Percentiles rank a stretch among this genome's conserved stretches.
phyloP scores from a whole-genome alignment of 495 filamentous ascomycete genomes.

The Aspergillus ellipticus region DNA sequence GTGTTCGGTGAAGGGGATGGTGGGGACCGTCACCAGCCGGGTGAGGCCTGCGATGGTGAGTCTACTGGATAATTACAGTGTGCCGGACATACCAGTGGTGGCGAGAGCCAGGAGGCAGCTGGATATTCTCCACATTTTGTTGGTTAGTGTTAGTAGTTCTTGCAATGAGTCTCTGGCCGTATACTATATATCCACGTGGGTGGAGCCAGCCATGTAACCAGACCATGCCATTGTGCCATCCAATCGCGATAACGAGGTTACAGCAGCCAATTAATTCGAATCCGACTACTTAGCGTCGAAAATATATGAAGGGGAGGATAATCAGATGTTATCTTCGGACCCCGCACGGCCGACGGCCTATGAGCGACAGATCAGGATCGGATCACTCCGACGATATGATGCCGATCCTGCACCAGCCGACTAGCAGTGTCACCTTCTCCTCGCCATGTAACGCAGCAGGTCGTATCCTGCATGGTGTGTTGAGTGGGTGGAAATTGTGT shows the following conservation, averaged over 20 bases:
- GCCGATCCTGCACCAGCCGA: background rate
- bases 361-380: background rate
- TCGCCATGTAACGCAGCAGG: background rate
- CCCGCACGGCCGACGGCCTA: background rate
- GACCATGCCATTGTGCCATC: background rate
- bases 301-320: too few relatives aligned
- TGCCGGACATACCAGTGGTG: background rate
- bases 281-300: too few relatives aligned
- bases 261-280: background rate
- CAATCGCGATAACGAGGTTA: background rate
- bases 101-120: background rate
- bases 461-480: too few relatives aligned
- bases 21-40: slow-evolving; percentile 28
- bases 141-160: too few relatives aligned
- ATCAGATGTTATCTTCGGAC: background rate
- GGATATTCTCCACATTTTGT: background rate
- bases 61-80: background rate
- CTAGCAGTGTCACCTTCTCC: background rate
- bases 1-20: slow-evolving; percentile 30
- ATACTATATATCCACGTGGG: background rate
- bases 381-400: too few relatives aligned
- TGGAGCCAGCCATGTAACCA: background rate
- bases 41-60: background rate
- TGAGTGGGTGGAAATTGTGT: background rate
- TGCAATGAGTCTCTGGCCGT: background rate